These are phyloP conservation scores for Termitomyces sp. DNA, from an alignment of 768 basidiomycete species.

Conservation along the genomic window DNA sequence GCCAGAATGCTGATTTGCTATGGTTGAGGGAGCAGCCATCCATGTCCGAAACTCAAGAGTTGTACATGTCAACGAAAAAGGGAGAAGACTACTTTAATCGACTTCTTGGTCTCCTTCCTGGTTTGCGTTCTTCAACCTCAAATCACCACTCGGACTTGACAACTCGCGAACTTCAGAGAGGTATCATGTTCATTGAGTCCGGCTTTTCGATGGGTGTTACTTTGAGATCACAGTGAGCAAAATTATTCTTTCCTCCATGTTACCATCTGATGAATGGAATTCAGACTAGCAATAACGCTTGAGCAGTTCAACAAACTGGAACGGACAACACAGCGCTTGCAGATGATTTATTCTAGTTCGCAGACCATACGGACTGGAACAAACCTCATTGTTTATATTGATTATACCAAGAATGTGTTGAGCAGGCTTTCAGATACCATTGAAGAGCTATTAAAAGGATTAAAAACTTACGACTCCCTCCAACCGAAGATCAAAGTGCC, in stretches of 20 bases:
- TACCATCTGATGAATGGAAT: conserved; percentile 1
- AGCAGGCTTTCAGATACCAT: conserved; percentile 28
- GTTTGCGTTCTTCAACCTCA: conserved; percentile 53
- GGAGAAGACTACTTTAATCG: conserved; percentile 61
- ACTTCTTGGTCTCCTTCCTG: conserved; percentile 58
- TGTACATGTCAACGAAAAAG: conserved; percentile 26
- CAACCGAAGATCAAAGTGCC: conserved; percentile 19
- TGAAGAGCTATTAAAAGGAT: conserved; percentile 29
- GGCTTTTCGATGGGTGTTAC: conserved; percentile 63
- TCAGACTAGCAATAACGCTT: conserved; percentile 25
- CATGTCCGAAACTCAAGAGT: conserved; percentile 18
- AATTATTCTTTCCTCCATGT: neutral
- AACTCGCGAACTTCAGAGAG: conserved; percentile 84
- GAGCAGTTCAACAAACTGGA: conserved; percentile 18
- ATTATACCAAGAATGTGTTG: conserved; percentile 20
- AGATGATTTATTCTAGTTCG: conserved; percentile 14
- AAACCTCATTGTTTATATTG: conserved; percentile 11
- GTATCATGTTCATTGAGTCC: conserved; percentile 73
- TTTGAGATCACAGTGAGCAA: conserved; percentile 56
- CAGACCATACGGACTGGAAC: conserved; percentile 7
- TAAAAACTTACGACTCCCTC: conserved; percentile 26
- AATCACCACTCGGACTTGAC: conserved; percentile 77
- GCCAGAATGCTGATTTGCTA: conserved; percentile 42
- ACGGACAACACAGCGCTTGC: conserved; percentile 20
- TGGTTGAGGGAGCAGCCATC: conserved; percentile 67